These are phyloP conservation scores for Xylariaceae sp. DNA, from an alignment of 2,329 filamentous ascomycete genomes.

Conservation along the genomic window DNA sequence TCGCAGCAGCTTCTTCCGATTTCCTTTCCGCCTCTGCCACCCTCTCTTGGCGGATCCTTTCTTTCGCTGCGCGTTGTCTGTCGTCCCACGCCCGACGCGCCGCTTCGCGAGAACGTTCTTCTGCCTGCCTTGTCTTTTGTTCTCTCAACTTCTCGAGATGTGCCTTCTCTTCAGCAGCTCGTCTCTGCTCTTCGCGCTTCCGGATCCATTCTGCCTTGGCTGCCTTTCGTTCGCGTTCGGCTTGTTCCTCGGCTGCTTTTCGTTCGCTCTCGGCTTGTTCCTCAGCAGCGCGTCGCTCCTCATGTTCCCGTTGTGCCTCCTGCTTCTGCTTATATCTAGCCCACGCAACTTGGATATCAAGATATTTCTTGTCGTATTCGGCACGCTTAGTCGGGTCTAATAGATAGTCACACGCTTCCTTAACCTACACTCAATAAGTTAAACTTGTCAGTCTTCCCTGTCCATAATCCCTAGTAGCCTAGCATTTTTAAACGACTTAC, in stretches of 20 bases:
- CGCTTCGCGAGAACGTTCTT: not conserved
- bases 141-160: not conserved
- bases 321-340: not conserved
- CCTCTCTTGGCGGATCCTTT: not conserved
- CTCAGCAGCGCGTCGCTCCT: not conserved
- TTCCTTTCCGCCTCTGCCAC: not conserved
- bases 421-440: too few species aligned
- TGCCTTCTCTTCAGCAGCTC: not conserved
- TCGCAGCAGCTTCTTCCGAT: not conserved
- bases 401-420: not conserved
- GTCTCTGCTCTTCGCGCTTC: not conserved
- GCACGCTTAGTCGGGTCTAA: not conserved
- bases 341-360: not conserved
- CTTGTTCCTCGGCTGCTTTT: not conserved
- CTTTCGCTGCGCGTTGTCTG: not conserved
- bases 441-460: too few species aligned
- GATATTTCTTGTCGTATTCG: not conserved
- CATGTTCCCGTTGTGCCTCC: not conserved
- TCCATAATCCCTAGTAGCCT: too few species aligned
- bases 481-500: too few species aligned
- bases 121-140: not conserved
- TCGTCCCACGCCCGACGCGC: not conserved
- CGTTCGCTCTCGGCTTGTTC: not conserved
- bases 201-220: not conserved
- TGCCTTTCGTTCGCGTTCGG: not conserved